These are phyloP conservation scores for Podochytrium sp. DNA, from an alignment of 192 early-diverging fungal genomes.

Conservation along the genomic window DNA sequence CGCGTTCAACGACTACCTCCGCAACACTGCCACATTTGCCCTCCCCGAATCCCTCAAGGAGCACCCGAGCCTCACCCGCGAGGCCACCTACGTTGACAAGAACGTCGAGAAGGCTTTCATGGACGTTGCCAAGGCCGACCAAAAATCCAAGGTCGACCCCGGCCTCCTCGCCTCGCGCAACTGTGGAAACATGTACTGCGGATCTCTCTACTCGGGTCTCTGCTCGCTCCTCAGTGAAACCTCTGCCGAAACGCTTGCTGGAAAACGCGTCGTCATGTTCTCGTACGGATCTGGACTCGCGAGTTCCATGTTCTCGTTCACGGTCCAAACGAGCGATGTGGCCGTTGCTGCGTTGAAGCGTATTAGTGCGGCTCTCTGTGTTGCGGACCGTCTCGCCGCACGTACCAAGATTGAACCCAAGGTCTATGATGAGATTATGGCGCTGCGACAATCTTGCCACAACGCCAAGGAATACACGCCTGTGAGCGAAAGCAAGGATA, in stretches of 20 bases:
- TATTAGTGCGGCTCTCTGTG: conserved; percentile 53
- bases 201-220: conserved; percentile 74
- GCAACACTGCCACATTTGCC: conserved; percentile 60
- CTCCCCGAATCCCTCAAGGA: conserved; percentile 49
- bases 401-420: conserved; percentile 78
- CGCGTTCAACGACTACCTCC: conserved; percentile 89
- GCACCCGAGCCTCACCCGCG: conserved; percentile 62
- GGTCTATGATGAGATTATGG: conserved; percentile 80
- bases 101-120: conserved; percentile 93
- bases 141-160: conserved; percentile 77
- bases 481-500: conserved; percentile 59
- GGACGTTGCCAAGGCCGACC: conserved; percentile 72
- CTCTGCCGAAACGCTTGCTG: conserved; percentile 66
- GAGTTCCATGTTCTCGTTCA: conserved; percentile 91
- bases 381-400: conserved; percentile 71
- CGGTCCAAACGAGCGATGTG: conserved; percentile 69
- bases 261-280: conserved; percentile 88
- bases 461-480: conserved; percentile 82
- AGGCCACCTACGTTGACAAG: conserved; percentile 82
- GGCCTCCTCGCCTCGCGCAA: conserved; percentile 81
- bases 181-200: conserved; percentile 95
- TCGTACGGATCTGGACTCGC: conserved; percentile 98
- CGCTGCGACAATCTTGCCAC: conserved; percentile 85
- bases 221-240: conserved; percentile 78
- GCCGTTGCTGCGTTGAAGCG: conserved; percentile 51